Evolutionary conservation across 345 rosid genomes (phyloP), one percentile per base, ranked within the genome.

Genomic region (Kandelia obovata): DNA sequence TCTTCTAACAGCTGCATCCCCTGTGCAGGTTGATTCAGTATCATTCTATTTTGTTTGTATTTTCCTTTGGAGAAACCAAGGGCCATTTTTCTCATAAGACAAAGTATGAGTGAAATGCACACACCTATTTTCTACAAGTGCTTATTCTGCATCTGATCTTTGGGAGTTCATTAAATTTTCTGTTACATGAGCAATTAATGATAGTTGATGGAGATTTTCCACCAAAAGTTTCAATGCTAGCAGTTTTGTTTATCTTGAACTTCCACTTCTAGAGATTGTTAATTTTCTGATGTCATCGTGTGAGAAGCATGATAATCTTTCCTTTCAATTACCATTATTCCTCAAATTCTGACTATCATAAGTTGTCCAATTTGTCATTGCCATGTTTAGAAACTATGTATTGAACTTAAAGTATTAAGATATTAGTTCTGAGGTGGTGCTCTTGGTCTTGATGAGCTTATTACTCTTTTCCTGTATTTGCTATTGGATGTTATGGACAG

Each of bases 1-100:
- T 61, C 84, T 82, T 70, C 82, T 95, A 49, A 78, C 78, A 16
- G 99, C 99, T 73, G 96, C 96, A 65, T 79, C 98, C 52, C 90
- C 90, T 74, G 94, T 95, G 64, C 99, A 92, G 99, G 99, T 85
- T 17, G 21, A 31, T 69, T 71, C 16, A 58, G 21, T 26, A 32
- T 23, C 59, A 17, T 61, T 32, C 27, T 34, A 31, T 53, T 53
- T 23, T 23, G 57, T 7, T 15, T 25, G 49, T 62, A 67, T 16
- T 21, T 31, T 11, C 2, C 43, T 51, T 53, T 28, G 6, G 39
- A 34, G 11, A 46, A 43, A 27, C 55, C 8, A 15, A 49, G 55
- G 32, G 35, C 25, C 13, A 28, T 1, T 21, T 13, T 56, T 0
- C 15, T 73, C 20, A 0, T 6, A 1, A 16, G 16, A 49, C 25